Evolutionary conservation across 2,329 filamentous ascomycete genomes (phyloP), one percentile per base, ranked within the genome.

Genomic region (Aspergillus sp.): DNA sequence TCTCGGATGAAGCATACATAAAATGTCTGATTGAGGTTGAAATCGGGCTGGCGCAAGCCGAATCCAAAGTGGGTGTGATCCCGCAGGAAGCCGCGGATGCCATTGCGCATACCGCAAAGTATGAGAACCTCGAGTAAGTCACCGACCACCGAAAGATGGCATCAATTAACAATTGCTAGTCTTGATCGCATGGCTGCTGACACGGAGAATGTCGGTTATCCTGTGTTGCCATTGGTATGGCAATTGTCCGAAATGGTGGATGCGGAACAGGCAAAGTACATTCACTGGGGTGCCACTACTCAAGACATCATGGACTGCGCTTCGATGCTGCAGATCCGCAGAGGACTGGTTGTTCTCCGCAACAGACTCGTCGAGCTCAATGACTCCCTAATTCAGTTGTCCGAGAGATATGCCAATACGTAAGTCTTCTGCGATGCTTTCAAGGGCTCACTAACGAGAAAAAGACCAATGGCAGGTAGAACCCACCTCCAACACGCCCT

Each of bases 251-350:
- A 54, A 32, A 19, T 46, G 19, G 48, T 42, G 7, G 48, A 51
- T 5, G 37, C 44, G 8, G 55, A 57, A 6, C 12, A 12, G 33
- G 33, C n/a, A 19, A 62, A 68, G 46, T 78, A 75, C 48, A 69
- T 78, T n/a, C 75, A 78, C 51, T 78, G 76, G 75, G 76, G 76
- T 5, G 75, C 75, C 4, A 79, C 76, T 0, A 79, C 76, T 0
- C 76, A 79, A 48, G 76, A 79, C 48, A 78, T 79, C 44, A 77
- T 77, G 74, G 76, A 79, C 49, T 61, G 69, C 1, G 76, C 75
- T 0, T 71, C 68, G 2, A 62, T 76, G 7, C 53, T 79, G 7
- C 75, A 79, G 46, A 75, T 77, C 51, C 70, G 73, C 28, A 49
- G 64, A 8, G 75, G 74, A 0, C 59, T 79, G 6, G 56, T 47